A percentile compares a stretch with the other conserved stretches of the same genome.
Evolutionary conservation across 331 rosid genomes (phyloP).

Genomic region (Ulmus americana): DNA sequence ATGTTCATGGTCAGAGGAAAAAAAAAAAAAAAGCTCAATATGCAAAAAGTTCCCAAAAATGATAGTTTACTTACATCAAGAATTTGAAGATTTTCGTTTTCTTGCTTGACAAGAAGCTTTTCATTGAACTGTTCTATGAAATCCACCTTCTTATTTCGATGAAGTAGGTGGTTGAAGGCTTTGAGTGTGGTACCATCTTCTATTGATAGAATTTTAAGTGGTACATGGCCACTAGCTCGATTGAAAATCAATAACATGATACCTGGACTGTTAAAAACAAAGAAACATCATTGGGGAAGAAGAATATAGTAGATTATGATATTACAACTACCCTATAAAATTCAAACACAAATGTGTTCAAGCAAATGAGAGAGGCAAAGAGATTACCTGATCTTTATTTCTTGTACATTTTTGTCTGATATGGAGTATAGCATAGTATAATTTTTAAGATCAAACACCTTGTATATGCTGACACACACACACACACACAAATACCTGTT

Average conservation of each 20-base stretch:
- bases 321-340: background rate
- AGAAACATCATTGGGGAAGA: slow-evolving; percentile 18
- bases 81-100: slow-evolving; percentile 93
- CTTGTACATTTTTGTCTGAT: slow-evolving; percentile 93
- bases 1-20: slow-evolving; percentile 26
- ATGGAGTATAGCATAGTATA: slow-evolving; percentile 89
- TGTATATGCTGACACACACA: slow-evolving; percentile 53
- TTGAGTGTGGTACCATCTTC: slow-evolving; percentile 98
- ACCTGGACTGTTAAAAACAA: slow-evolving; percentile 60
- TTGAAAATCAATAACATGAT: slow-evolving; percentile 88
- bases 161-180: slow-evolving; percentile 93
- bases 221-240: slow-evolving; percentile 80
- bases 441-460: slow-evolving; percentile 88
- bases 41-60: background rate
- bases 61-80: slow-evolving; percentile 66
- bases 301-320: background rate
- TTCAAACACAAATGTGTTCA: background rate
- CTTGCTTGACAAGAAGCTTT: slow-evolving; percentile 98
- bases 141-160: slow-evolving; percentile 94
- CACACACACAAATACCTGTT: slow-evolving; percentile 18
- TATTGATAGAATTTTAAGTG: slow-evolving; percentile 91
- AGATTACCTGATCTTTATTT: slow-evolving; percentile 89
- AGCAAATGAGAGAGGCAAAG: background rate
- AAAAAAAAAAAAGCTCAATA: background rate
- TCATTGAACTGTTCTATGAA: slow-evolving; percentile 97